Base-by-base conservation (phyloP, 768 basidiomycete species). In the Exidia glandulosa region DNA sequence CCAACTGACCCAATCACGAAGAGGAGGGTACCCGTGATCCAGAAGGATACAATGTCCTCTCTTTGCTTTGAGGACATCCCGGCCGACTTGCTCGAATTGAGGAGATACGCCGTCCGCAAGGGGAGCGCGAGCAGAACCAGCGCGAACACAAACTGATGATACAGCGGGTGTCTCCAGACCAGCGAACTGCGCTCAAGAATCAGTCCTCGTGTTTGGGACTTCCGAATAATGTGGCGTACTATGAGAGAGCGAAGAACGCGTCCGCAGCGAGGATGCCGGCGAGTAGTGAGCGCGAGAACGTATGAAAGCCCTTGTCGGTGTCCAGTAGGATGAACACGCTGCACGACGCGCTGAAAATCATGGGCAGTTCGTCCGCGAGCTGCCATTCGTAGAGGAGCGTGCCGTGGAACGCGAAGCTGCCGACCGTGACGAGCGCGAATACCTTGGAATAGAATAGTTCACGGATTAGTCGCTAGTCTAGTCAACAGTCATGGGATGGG, bases 321-420 rank as follows among this genome's bases (percentile, higher is more conserved):
- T 88, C 85, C 66, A 85, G 82, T 19, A 85, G 69, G 34, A 87
- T 69, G 68, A 79, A 85, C 23, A 81, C 69, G 64, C 80, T 77
- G 72, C 83, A 81, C 47, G 81, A 81, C 4, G 80, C 79, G 58
- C 50, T 54, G 50, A 54, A 13, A 27, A 54, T 54, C 88, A 91
- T 90, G 2, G 88, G 88, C 9, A 92, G 74, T 67, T 92, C 89
- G 65, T 92, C 89, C 33, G 86, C 84, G 57, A 88, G 79, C 66
- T 92, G 89, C 13, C 87, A 87, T 63, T 84, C 79, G 69, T 83
- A 92, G 33, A 81, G 74, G 32, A 92, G 74, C 2, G 86, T 89
- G 13, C 85, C 85, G 63, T 92, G 89, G 68, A 92, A 92, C 54
- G 83, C 80, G 66, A 85, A 83, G 68, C 86, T 88, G 23, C 89